Evolutionary conservation across 495 filamentous ascomycete genomes (phyloP), one percentile per base, ranked within the genome.

Genomic region (Lepraria neglecta): DNA sequence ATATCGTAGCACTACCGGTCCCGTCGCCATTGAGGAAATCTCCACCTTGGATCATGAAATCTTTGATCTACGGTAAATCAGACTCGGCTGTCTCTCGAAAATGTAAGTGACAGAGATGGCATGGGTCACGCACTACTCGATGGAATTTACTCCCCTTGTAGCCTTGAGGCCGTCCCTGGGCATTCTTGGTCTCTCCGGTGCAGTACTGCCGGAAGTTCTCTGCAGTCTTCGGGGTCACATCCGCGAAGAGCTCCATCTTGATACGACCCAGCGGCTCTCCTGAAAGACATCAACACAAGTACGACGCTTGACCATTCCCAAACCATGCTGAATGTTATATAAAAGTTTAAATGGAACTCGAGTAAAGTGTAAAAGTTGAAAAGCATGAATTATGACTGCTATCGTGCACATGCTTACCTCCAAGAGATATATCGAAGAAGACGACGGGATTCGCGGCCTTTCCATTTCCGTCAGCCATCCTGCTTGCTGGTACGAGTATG

Each of bases 171-270:
- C 84, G 78, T n/a, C 91, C 91, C 35, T 85, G 80, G 48, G 79
- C 68, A 68, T 88, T 88, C 76, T 92, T 97, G 53, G 78, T 86
- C 75, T 97, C 94, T 62, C 94, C 95, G 0, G 91, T 97, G 74
- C 95, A 97, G 75, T 95, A 95, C 70, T 95, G 90, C 15, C 92
- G 88, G 72, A 98, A 97, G 75, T 98, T 97, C 74, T 97, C 94
- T 19, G 92, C 91, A 6, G 94, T 97, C 63, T 84, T 83, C 35
- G 94, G 95, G 0, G 89, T 88, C 9, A 85, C 76, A 70, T 94
- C 80, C 46, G 86, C 84, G 79, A 92, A 97, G 62, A 98, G 86
- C 73, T 97, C 90, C 72, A 98, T 92, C 68, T 91, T 94, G 64
- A 98, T 84, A 35, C 92, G 86, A 61, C 95, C 95, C 21, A 98